These are phyloP conservation scores for Perilla frutescens DNA, from an alignment of 257 asterid genomes.

Conservation along the genomic window DNA sequence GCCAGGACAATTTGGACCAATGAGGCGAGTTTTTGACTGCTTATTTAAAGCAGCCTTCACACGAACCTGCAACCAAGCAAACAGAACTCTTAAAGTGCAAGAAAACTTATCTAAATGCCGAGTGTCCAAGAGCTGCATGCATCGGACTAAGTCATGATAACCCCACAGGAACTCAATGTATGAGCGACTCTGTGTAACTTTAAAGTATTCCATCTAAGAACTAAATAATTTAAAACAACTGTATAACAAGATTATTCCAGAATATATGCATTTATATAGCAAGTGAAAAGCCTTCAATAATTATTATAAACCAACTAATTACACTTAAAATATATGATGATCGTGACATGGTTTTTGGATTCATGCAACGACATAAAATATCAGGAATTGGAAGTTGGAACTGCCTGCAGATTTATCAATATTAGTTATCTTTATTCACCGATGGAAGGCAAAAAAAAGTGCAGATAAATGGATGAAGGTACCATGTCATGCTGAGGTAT, in stretches of 20 bases:
- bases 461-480: conserved; percentile 34
- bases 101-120: neutral
- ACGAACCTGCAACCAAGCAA: conserved; percentile 33
- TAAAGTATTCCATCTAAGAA: neutral
- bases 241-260: neutral
- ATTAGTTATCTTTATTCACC: neutral
- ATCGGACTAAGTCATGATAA: conserved; percentile 10
- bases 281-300: neutral
- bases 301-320: neutral
- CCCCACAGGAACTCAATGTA: neutral
- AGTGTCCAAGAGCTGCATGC: conserved; percentile 10
- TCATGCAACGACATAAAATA: conserved; percentile 14
- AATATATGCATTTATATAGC: neutral
- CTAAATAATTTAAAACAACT: conserved; percentile 1
- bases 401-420: neutral
- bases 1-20: conserved; percentile 99
- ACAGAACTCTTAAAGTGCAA: neutral
- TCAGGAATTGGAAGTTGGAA: neutral
- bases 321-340: neutral
- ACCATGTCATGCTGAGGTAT: conserved; percentile 99
- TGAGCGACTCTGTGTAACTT: conserved; percentile 3
- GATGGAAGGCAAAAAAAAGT: neutral
- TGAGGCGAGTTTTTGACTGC: conserved; percentile 87
- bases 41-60: conserved; percentile 78
- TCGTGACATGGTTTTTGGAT: conserved; percentile 1